These are phyloP conservation scores for Stentor roeselii DNA, from an alignment of 73 alveolate genomes.

Conservation along the genomic window DNA sequence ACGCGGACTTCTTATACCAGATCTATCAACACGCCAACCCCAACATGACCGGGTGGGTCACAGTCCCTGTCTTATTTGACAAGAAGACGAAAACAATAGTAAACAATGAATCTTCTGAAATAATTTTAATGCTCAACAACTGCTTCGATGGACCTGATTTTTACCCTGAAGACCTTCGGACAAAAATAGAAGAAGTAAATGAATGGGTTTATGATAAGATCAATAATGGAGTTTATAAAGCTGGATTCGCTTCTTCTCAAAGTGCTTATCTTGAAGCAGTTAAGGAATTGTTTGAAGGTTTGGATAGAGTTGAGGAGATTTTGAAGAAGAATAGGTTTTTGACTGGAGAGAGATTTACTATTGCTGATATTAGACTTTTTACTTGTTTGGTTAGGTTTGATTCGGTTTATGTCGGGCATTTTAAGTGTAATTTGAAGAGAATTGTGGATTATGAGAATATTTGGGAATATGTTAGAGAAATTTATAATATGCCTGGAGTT, in stretches of 20 bases:
- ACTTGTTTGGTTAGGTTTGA: slow-evolving; percentile 57
- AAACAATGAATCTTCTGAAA: slow-evolving; percentile 35
- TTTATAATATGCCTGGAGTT: slow-evolving; percentile 24
- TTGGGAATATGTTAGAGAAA: slow-evolving; percentile 37
- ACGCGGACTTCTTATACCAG: neutral
- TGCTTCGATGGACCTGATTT: slow-evolving; percentile 5
- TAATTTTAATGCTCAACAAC: slow-evolving; percentile 36
- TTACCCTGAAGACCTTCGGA: slow-evolving; percentile 35
- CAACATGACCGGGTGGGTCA: neutral
- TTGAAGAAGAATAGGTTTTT: slow-evolving; percentile 31
- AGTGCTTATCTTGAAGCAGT: slow-evolving; percentile 49
- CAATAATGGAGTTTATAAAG: slow-evolving; percentile 50
- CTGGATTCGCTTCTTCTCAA: slow-evolving; percentile 58
- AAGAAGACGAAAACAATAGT: slow-evolving; percentile 43
- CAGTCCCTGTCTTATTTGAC: slow-evolving; percentile 60
- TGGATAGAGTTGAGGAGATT: slow-evolving; percentile 41
- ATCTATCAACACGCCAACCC: slow-evolving; percentile 25
- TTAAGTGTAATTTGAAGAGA: slow-evolving; percentile 52
- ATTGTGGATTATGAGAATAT: slow-evolving; percentile 48
- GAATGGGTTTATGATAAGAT: slow-evolving; percentile 54
- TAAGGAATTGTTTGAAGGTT: slow-evolving; percentile 35
- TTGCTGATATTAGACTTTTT: slow-evolving; percentile 36
- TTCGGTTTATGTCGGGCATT: slow-evolving; percentile 55
- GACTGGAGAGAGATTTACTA: slow-evolving; percentile 26
- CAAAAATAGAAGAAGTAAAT: slow-evolving; percentile 38